A percentile compares a stretch with the other conserved stretches of the same genome.
phyloP scores from a whole-genome alignment of 495 filamentous ascomycete genomes.

The Tuber aestivum region DNA sequence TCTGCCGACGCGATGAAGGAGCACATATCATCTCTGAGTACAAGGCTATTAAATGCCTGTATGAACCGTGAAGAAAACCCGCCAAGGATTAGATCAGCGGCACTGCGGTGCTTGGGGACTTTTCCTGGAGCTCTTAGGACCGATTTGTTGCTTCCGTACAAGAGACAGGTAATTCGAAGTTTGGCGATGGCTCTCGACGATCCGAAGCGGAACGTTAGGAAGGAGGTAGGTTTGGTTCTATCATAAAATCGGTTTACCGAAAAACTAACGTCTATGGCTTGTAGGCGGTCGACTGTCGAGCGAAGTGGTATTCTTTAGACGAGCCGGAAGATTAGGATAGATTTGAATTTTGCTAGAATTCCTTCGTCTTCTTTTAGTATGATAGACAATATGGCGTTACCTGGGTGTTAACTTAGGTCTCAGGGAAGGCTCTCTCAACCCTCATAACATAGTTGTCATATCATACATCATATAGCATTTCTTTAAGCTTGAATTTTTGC shows the following conservation, averaged over 20 bases:
- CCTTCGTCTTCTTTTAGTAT: background rate
- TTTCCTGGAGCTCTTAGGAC: constrained; percentile 49
- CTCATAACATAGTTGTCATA: background rate
- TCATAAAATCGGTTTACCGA: background rate
- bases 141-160: constrained; percentile 55
- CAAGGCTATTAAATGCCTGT: constrained; percentile 52
- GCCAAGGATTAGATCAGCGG: constrained; percentile 50
- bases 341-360: background rate
- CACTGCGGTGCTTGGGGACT: constrained; percentile 54
- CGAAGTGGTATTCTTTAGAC: constrained; percentile 62
- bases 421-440: background rate
- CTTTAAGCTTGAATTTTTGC: background rate
- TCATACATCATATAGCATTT: background rate
- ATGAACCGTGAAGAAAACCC: constrained; percentile 31
- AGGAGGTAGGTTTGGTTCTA: constrained; percentile 42
- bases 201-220: constrained; percentile 59
- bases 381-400: background rate
- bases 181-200: constrained; percentile 59
- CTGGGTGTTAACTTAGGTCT: background rate
- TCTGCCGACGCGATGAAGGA: constrained; percentile 54
- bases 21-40: constrained; percentile 57
- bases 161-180: constrained; percentile 52
- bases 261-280: constrained; percentile 4
- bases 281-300: constrained; percentile 60
- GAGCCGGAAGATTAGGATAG: constrained; percentile 49